Percentiles rank a stretch among this genome's conserved stretches.
Conservation (phyloP, 2,329 filamentous ascomycete species). For the Fusarium domesticum region DNA sequence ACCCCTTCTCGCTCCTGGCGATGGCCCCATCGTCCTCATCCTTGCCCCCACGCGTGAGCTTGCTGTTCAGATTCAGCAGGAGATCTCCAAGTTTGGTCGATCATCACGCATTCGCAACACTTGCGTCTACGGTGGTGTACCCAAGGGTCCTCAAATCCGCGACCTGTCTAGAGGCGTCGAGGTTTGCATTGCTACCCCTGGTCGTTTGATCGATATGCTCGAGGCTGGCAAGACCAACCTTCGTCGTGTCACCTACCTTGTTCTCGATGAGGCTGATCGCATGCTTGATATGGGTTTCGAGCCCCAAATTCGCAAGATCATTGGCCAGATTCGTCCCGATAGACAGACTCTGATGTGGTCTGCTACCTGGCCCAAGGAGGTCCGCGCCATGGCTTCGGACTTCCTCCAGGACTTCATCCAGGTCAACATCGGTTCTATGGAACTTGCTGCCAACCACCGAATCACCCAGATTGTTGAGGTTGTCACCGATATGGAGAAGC, state of each 20-base stretch:
- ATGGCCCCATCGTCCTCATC: conserved; percentile 94
- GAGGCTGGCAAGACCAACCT: conserved; percentile 98
- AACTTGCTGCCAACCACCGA: conserved; percentile 93
- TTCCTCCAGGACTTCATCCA: conserved; percentile 96
- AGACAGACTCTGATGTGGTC: conserved; percentile 99
- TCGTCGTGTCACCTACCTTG: conserved; percentile 94
- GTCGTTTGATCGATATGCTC: conserved; percentile 97
- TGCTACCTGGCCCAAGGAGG: conserved; percentile 98
- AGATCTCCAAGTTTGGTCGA: conserved; percentile 98
- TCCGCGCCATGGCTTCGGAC: conserved; percentile 84
- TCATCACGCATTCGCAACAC: conserved; percentile 98
- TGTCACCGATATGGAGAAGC: conserved; percentile 94
- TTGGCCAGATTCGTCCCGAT: conserved; percentile 94
- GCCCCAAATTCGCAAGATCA: conserved; percentile 98
- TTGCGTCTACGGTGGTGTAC: conserved; percentile 98
- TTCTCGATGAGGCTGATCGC: conserved; percentile 97
- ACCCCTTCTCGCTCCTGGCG: conserved; percentile 88
- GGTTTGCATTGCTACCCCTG: conserved; percentile 96
- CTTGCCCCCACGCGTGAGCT: conserved; percentile 96
- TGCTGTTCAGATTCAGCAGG: conserved; percentile 96
- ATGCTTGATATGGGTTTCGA: conserved; percentile 99
- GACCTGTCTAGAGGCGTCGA: conserved; percentile 94
- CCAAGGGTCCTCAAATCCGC: conserved; percentile 94
- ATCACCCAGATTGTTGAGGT: conserved; percentile 98
- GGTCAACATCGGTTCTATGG: conserved; percentile 96